Evolutionary conservation across 495 filamentous ascomycete species (phyloP), one percentile per base, ranked within the genome.

Genomic region (Penicillium diatomitis): DNA sequence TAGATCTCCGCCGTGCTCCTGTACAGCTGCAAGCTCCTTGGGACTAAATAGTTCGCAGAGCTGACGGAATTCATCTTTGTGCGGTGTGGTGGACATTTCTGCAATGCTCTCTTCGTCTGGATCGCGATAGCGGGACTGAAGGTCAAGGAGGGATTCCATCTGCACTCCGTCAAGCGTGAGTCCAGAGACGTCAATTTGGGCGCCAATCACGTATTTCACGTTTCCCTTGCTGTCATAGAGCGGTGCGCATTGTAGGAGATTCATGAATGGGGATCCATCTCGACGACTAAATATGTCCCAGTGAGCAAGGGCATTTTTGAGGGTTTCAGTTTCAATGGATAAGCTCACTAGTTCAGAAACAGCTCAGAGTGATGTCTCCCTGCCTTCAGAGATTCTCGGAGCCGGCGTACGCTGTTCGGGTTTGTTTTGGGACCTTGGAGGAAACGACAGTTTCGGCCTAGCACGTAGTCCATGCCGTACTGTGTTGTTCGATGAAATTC

Each of bases 301-400:
- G 1, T 33, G 4, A 29, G 32, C 27, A 10, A 11, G n/a, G n/a
- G n/a, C n/a, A n/a, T n/a, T 20, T 11, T 42, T 11, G 10, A 12
- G 8, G 4, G 30, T 36, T 51, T 36, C 28, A 12, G 39, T 43
- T 0, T 10, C 44, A 39, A 7, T 51, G 31, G n/a, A 5, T 34
- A 30, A 11, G 64, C 75, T 49, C 68, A 81, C 78, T 87, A 87
- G 57, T 87, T 86, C 0, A 87, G 65, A 8, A 87, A 69, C 0
- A 82, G 71, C 51, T 88, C 85, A 43, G 74, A 83, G 40, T 84
- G 76, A 52, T 86, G 82, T 39, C 78, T 68, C 8, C 80, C 79
- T 4, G 62, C 70, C 8, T 71, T 60, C 2, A 88, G 51, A 2
- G 77, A 77, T 38, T 78, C 72, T 36, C 72, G 62, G 10, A 88